Conservation (phyloP, 371 early-diverging fungal genomes). For the Phascolomyces articulosus region DNA sequence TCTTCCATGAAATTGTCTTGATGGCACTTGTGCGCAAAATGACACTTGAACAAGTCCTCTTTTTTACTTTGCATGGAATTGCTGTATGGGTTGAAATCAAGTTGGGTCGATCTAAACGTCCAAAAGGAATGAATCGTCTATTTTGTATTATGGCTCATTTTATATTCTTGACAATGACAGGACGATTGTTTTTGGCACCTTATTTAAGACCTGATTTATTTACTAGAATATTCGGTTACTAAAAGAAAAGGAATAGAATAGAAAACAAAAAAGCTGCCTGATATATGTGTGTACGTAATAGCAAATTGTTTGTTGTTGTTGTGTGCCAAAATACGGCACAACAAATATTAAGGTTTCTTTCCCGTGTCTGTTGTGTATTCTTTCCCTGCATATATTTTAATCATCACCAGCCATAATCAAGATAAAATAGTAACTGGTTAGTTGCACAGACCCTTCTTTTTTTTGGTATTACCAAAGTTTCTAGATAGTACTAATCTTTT, state of each 20-base stretch:
- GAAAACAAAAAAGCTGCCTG: no score
- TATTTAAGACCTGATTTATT: slow-evolving; percentile 19
- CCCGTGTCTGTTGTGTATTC: no score
- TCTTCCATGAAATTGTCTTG: slow-evolving; percentile 41
- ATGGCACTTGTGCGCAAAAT: slow-evolving; percentile 31
- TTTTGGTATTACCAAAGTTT: no score
- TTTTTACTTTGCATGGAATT: slow-evolving; percentile 35
- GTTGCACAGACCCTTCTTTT: no score
- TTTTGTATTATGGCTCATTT: slow-evolving; percentile 17
- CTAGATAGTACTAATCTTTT: no score
- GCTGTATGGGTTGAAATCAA: slow-evolving; percentile 26
- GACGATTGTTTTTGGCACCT: slow-evolving; percentile 38
- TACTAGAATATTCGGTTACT: not conserved
- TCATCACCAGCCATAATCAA: no score
- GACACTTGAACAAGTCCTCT: slow-evolving; percentile 36
- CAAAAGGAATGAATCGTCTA: slow-evolving; percentile 10
- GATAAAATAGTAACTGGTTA: no score
- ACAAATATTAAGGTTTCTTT: no score
- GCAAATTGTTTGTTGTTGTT: no score
- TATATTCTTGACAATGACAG: slow-evolving; percentile 32
- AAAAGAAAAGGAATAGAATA: not conserved
- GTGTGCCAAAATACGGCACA: no score
- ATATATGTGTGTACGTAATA: no score
- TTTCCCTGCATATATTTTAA: no score
- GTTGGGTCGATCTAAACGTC: slow-evolving; percentile 3